phyloP scores from a whole-genome alignment of 1,139 yeast species.

The Candida dubliniensis region DNA sequence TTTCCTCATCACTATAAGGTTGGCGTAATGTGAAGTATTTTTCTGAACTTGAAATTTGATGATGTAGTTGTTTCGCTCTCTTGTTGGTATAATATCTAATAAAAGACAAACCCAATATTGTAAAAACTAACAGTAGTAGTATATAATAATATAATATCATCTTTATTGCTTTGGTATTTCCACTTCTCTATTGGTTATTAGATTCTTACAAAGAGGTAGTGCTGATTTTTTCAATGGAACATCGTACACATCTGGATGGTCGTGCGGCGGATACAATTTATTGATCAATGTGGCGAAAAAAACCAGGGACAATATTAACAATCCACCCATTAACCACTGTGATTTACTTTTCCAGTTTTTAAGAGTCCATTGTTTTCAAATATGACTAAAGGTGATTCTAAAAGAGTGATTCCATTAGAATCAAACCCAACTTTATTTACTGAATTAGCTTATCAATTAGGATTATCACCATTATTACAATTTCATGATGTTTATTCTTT shows the following conservation, averaged over 20 bases:
- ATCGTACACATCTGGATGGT: no score
- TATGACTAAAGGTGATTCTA: constrained; percentile 9
- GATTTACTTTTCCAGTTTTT: no score
- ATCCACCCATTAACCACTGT: no score
- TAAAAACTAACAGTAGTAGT: constrained; percentile 1
- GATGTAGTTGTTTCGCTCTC: neutral
- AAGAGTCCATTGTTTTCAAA: no score
- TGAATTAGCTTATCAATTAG: constrained; percentile 65
- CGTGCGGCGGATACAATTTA: no score
- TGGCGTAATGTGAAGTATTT: neutral
- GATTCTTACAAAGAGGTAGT: neutral
- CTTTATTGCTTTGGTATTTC: neutral
- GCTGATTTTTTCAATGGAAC: neutral
- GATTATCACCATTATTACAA: constrained; percentile 58
- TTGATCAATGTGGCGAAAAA: no score
- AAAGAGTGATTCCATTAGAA: constrained; percentile 76
- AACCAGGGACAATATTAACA: no score
- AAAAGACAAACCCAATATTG: neutral
- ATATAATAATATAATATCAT: constrained; percentile 2
- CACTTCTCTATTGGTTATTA: neutral
- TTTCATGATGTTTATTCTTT: constrained; percentile 85
- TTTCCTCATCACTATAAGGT: constrained; percentile 3
- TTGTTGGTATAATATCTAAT: neutral
- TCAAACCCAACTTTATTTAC: constrained; percentile 87
- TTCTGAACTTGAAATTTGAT: constrained; percentile 1